Conservation (phyloP, 148 eudicot species). For the Spergularia marina region DNA sequence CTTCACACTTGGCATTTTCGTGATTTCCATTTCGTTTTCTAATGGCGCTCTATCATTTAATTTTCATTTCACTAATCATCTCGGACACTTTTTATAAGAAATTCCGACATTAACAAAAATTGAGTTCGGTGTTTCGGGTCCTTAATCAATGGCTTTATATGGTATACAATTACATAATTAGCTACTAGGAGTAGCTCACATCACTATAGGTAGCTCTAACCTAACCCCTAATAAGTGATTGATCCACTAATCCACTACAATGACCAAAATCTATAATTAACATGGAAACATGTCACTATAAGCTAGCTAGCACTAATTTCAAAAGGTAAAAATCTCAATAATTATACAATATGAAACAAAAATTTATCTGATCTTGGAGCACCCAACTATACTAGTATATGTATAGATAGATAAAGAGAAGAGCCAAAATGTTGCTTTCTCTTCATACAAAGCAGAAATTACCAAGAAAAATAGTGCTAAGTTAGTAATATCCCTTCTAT, state of each 20-base stretch:
- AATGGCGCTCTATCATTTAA: not conserved
- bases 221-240: constrained; percentile 3
- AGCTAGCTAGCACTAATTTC: constrained; percentile 21
- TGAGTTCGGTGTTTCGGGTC: not conserved
- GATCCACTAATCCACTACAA: constrained; percentile 13
- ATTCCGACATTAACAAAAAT: no score
- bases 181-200: no score
- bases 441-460: constrained; percentile 30
- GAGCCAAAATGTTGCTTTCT: constrained; percentile 41
- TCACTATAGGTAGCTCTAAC: not conserved
- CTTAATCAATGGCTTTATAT: not conserved
- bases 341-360: constrained; percentile 12
- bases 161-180: not conserved
- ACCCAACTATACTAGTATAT: constrained; percentile 19
- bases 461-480: constrained; percentile 10
- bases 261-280: constrained; percentile 4
- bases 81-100: no score
- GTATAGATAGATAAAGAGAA: constrained; percentile 16
- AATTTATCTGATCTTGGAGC: constrained; percentile 25
- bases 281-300: constrained; percentile 2
- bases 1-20: not conserved
- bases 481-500: constrained; percentile 20
- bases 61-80: no score
- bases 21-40: not conserved
- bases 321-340: constrained; percentile 17